Base-by-base conservation (phyloP, 2,329 filamentous ascomycete genomes). In the Aphanoascus verrucosus region DNA sequence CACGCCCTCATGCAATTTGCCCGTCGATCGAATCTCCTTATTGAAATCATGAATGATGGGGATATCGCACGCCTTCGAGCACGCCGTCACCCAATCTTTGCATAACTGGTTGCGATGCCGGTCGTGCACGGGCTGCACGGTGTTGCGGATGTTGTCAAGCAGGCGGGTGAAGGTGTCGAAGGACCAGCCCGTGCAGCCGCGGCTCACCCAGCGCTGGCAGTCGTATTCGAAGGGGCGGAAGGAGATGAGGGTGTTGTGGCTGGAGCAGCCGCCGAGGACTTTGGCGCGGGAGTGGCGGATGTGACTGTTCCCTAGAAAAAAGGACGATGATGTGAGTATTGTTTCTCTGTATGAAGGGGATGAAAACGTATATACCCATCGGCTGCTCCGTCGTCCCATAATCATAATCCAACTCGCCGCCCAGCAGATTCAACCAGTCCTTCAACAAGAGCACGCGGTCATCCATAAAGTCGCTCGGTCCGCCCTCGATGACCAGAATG, bases 281-380 rank as follows among this genome's bases (percentile, higher is more conserved):
- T 94, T 94, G 59, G 89, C 89, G 58, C 89, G 84, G 12, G 89
- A 94, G 74, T 94, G 89, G 59, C 88, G 83, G 73, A 95, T 94
- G 73, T 88, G 80, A 54, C 86, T 93, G 76, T 95, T 95, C 66
- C 88, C 88, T 80, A 72, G 61, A 57, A 59, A 60, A 34, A 37
- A 38, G 34, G 49, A 54, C 23, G 42, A 34, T 14, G 2, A 23
- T 23, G 53, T 55, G 43, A 57, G 52, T 56, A 34, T 44, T 55
- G n/a, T n/a, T n/a, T n/a, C n/a, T n/a, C n/a, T n/a, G n/a, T n/a
- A n/a, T n/a, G 23, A 31, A 51, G 28, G 38, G 28, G 23, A 19
- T 47, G 41, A 34, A 8, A 6, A 43, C 45, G 47, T 35, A 69
- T 69, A 63, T 72, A 79, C 78, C 79, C 74, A 82, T 93, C 59